Base-by-base conservation (phyloP, 2,329 filamentous ascomycete species). In the Colletotrichum tamarilloi region DNA sequence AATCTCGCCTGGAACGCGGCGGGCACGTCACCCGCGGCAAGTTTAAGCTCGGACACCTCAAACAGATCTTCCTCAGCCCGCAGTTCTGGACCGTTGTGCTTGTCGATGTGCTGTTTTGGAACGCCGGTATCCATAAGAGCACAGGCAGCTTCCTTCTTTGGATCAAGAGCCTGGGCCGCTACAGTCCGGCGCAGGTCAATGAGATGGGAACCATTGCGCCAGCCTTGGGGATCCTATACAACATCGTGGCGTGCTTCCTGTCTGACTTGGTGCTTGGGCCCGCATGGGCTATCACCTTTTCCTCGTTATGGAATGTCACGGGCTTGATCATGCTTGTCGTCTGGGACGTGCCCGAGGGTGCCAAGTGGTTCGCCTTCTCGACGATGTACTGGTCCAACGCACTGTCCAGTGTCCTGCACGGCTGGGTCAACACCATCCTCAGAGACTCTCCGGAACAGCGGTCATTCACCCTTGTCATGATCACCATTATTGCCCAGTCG, bases 291-390 rank as follows among this genome's bases (percentile, higher is more conserved):
- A 74, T 74, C 16, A 72, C 68, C 2, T 74, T 74, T 16, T 57
- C 72, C 3, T 71, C 72, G 19, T 32, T 72, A 1, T 71, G 67
- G 72, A 74, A 74, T 30, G 58, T 63, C 19, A 67, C 62, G 2
- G 72, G 72, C 2, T 38, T 71, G 0, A 60, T 72, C 7, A 88
- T 90, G 42, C 81, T 90, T 8, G 82, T 86, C 1, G 79, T 89
- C 12, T 91, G 89, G 89, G 78, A 87, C 14, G 88, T 91, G 0
- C 88, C 88, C 0, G 88, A 91, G 68, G 76, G 83, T 0, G 87
- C 87, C 0, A 81, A 85, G 16, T 90, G 88, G 87, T 88, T 89
- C 67, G 87, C 87, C 0, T 77, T 90, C 83, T 77, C 79, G 28
- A 88, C 85, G 0, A 74, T 72, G 68, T 71, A 72, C 9, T 72